Base-by-base conservation (phyloP, 352 stramenopile species). In the Pythium rhizo-oryzae region DNA sequence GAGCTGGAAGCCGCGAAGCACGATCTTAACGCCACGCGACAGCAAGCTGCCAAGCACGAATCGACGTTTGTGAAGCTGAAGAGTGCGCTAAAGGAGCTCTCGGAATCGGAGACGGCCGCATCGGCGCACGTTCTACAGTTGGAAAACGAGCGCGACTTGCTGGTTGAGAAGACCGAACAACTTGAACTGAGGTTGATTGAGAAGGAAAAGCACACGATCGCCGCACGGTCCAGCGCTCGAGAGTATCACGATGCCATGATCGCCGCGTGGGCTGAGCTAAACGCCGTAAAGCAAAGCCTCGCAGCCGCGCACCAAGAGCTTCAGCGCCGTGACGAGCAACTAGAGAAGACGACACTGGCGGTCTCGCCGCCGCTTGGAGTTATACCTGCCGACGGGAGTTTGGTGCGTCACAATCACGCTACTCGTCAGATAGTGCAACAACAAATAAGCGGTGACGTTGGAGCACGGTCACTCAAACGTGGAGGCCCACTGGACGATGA, bases 61-160 rank as follows among this genome's bases (percentile, higher is more conserved):
- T 47, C 1, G 25, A 59, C 9, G 25, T 18, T 39, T n/a, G 44
- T 55, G 6, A 58, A 1, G 7, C 43, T 88, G 3, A 70, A 24
- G 2, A 63, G 86, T 28, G 79, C 37, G 37, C 37, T 43, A 9
- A 43, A 43, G 37, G 37, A 91, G 28, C 43, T 91, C n/a, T 57
- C 64, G 2, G 77, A 85, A 23, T 71, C 74, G 1, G 86, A 91
- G 59, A 86, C 83, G 18, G 74, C 81, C 4, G 79, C 90, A n/a
- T 59, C 89, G 7, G 82, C 81, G 15, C 37, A 43, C 37, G 37
- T 43, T 12, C 37, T 43, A 43, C 37, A 18, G 15, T 18, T 43
- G 9, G 11, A 43, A 11, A 12, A 18, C 8, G 37, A 43, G 8
- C 37, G 37, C 8, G 8, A 43, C 37, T 43, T 43, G 37, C 37